A percentile compares a stretch with the other conserved stretches of the same genome.
These are phyloP conservation scores for Stemphylium beticola DNA, from an alignment of 2,329 filamentous ascomycete genomes.

Conservation along the genomic window DNA sequence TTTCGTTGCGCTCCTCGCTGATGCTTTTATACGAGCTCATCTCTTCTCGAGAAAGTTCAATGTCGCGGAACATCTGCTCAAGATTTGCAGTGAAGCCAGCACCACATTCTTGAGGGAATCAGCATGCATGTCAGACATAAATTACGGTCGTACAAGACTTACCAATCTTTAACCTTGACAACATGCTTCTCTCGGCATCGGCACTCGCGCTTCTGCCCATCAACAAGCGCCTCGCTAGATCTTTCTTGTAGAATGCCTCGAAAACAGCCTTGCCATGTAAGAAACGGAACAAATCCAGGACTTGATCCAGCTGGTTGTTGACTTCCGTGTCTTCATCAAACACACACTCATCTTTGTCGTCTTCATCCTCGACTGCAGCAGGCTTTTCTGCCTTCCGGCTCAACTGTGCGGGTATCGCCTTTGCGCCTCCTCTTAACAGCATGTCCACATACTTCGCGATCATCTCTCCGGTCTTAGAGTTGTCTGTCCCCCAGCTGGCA, in stretches of 20 bases:
- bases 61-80: slow-evolving; percentile 99
- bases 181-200: slow-evolving; percentile 95
- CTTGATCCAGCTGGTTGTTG: slow-evolving; percentile 89
- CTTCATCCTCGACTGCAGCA: slow-evolving; percentile 64
- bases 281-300: slow-evolving; percentile 92
- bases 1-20: slow-evolving; percentile 64
- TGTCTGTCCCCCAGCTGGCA: slow-evolving; percentile 77
- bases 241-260: slow-evolving; percentile 99
- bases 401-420: slow-evolving; percentile 75
- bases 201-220: slow-evolving; percentile 93
- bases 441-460: slow-evolving; percentile 96
- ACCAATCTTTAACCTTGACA: slow-evolving; percentile 82
- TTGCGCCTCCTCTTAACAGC: slow-evolving; percentile 84
- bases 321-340: slow-evolving; percentile 92
- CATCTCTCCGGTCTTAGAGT: slow-evolving; percentile 97
- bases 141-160: slow-evolving; percentile 7
- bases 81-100: slow-evolving; percentile 95
- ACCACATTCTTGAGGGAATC: slow-evolving; percentile 72
- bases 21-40: slow-evolving; percentile 85
- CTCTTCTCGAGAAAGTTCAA: slow-evolving; percentile 90
- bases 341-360: slow-evolving; percentile 65
- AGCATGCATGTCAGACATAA: slow-evolving; percentile 8
- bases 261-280: slow-evolving; percentile 98
- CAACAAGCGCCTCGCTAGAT: slow-evolving; percentile 84
- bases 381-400: slow-evolving; percentile 64